Percentiles rank a stretch among this genome's conserved stretches.
Conservation (phyloP, 495 filamentous ascomycete species). For the Penicillium roqueforti region DNA sequence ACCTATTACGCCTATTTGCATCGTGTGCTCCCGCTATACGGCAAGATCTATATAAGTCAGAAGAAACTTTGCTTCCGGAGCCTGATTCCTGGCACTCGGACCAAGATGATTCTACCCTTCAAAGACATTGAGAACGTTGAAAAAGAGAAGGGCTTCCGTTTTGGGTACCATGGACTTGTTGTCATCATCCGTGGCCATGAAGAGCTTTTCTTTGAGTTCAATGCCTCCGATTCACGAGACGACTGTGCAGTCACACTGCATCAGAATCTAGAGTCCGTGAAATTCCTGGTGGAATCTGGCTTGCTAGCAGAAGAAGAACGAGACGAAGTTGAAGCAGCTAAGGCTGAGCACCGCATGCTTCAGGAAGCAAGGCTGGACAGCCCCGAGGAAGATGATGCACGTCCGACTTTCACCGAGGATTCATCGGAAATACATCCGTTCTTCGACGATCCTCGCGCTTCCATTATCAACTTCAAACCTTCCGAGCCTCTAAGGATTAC, state of each 20-base stretch:
- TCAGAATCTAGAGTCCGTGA: conserved; percentile 66
- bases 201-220: conserved; percentile 96
- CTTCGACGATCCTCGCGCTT: conserved; percentile 89
- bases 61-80: conserved; percentile 93
- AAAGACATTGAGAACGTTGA: conserved; percentile 91
- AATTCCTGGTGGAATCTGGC: conserved; percentile 68
- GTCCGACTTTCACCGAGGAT: conserved; percentile 32
- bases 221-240: conserved; percentile 68
- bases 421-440: conserved; percentile 57
- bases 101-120: conserved; percentile 87
- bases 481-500: conserved; percentile 77
- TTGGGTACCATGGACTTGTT: conserved; percentile 88
- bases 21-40: conserved; percentile 86
- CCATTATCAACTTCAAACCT: conserved; percentile 94
- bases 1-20: conserved; percentile 87
- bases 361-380: conserved; percentile 69
- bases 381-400: conserved; percentile 54
- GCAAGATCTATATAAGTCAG: conserved; percentile 93
- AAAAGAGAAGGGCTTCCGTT: conserved; percentile 92
- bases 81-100: conserved; percentile 81
- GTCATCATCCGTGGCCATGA: conserved; percentile 91
- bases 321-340: conserved; percentile 69
- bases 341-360: conserved; percentile 75
- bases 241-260: conserved; percentile 83
- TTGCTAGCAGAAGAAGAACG: conserved; percentile 65